These are phyloP conservation scores for Saccharomyces hybrid DNA, from an alignment of 1,139 yeast genomes.

Conservation along the genomic window DNA sequence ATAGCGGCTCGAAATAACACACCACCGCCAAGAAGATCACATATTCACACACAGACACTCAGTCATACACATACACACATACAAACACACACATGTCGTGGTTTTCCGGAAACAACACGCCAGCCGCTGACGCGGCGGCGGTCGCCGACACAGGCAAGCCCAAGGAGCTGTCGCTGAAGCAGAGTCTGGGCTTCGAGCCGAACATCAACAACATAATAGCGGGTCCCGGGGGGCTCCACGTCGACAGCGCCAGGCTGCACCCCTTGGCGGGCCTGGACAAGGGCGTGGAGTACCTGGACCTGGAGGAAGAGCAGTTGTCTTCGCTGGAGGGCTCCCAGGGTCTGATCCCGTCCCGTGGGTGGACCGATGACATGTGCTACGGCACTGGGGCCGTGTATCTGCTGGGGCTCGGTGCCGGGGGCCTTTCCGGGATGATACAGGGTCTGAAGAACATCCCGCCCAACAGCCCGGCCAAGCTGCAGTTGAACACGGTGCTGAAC, in stretches of 20 bases:
- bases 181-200: constrained; percentile 1
- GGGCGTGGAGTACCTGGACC: constrained; percentile 82
- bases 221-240: neutral
- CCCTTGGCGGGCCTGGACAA: constrained; percentile 90
- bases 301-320: constrained; percentile 75
- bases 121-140: constrained; percentile 19
- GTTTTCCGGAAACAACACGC: constrained; percentile 50
- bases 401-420: constrained; percentile 76
- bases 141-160: constrained; percentile 22
- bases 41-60: no score
- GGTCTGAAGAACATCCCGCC: constrained; percentile 73
- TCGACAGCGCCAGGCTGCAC: constrained; percentile 54
- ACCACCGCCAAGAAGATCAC: no score
- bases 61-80: no score
- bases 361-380: constrained; percentile 95
- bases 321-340: constrained; percentile 83
- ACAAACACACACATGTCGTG: no score
- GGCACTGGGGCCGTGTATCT: constrained; percentile 95
- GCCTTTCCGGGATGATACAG: constrained; percentile 79
- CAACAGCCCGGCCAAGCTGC: constrained; percentile 62
- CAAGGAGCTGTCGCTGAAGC: constrained; percentile 23
- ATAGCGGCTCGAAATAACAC: no score
- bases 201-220: neutral
- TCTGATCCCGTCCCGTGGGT: constrained; percentile 86
- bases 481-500: constrained; percentile 82